Evolutionary conservation across 2,329 filamentous ascomycete species (phyloP), one percentile per base, ranked within the genome.

Genomic region (Epichloe amarillans): DNA sequence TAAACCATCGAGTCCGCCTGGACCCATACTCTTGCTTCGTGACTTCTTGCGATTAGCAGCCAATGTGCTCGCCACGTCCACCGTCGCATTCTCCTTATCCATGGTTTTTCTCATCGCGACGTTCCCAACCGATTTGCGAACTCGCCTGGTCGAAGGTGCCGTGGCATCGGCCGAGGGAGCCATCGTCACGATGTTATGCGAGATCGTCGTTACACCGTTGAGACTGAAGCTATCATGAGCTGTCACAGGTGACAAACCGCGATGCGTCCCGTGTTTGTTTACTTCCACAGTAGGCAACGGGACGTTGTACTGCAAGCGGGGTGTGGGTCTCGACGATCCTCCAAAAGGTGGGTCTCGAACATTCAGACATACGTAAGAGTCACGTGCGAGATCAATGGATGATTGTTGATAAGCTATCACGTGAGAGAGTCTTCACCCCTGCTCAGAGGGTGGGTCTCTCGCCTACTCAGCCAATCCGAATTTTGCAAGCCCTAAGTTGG

Each of bases 21-120:
- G 91, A 2, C 93, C 93, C 58, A 98, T 83, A 69, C 91, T 97
- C 73, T 96, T 97, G 69, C 91, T 96, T 57, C 93, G 83, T 52
- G 84, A 86, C 69, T 89, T 91, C 70, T 76, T 77, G 55, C 76
- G 72, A 61, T 66, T 74, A 52, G 71, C 72, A 33, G 71, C 73
- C 57, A 74, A 62, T 52, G 72, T 69, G 56, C 76, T 74, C 54
- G 73, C 76, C 51, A 85, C 66, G 57, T 88, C 83, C 42, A 83
- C 69, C 3, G 83, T 86, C 62, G 79, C 76, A 73, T 94, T 94
- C 64, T 94, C 88, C 66, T 88, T 89, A 60, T 88, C 84, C 56
- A 74, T 68, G 38, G 69, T 67, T 65, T 71, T 78, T 59, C 61
- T 73, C 59, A 62, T 69, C 66, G 67, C 77, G 60, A 66, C 79